Conservation (phyloP, 306 rosid genomes). For the Arachis stenosperma region DNA sequence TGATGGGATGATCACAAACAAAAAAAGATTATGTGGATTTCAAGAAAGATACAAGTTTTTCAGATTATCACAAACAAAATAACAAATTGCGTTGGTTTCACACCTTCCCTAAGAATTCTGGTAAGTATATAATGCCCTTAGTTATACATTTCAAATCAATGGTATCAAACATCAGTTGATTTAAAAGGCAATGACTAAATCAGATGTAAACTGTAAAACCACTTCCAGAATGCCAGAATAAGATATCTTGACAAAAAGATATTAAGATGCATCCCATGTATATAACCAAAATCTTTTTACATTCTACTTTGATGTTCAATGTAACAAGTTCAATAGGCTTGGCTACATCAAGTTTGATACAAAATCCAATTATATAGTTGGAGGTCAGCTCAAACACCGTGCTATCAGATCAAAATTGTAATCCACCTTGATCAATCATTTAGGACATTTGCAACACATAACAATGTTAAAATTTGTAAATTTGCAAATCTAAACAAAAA, state of each 20-base stretch:
- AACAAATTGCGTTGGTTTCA: neutral
- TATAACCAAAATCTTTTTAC: neutral
- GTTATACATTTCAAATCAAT: constrained; percentile 22
- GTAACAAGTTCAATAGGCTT: no score
- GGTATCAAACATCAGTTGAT: neutral
- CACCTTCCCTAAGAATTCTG: constrained; percentile 16
- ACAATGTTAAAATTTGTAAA: constrained; percentile 2
- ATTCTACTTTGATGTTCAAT: no score
- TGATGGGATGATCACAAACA: no score
- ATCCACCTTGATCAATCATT: constrained; percentile 12
- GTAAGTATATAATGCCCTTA: constrained; percentile 27
- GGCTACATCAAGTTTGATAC: no score
- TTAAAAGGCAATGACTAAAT: no score
- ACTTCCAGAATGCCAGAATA: neutral
- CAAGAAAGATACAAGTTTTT: no score
- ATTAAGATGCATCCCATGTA: constrained; percentile 17
- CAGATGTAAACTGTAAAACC: no score
- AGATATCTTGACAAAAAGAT: constrained; percentile 3
- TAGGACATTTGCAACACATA: neutral
- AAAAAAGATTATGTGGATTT: no score
- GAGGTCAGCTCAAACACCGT: neutral
- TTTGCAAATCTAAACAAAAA: neutral
- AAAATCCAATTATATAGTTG: no score
- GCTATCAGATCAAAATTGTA: neutral
- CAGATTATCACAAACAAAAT: no score